phyloP scores from a whole-genome alignment of 345 rosid genomes.

The Theobroma cacao region DNA sequence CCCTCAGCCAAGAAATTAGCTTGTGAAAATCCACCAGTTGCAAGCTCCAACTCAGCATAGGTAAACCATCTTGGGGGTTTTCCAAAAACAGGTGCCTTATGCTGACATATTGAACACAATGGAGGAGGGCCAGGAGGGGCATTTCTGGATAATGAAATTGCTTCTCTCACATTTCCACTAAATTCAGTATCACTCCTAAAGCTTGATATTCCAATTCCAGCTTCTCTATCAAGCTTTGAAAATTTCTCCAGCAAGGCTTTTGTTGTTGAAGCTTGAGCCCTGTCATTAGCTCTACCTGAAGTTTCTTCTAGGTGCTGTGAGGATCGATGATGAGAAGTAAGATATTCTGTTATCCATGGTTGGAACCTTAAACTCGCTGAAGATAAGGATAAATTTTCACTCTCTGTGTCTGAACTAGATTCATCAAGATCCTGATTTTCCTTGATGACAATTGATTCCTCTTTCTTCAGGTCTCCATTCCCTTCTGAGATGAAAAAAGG shows the following conservation, averaged over 20 bases:
- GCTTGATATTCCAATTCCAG: conserved; percentile 49
- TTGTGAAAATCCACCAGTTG: conserved; percentile 95
- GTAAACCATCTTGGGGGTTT: conserved; percentile 96
- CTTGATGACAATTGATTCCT: conserved; percentile 48
- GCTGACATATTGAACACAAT: conserved; percentile 94
- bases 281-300: conserved; percentile 41
- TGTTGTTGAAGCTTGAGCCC: conserved; percentile 48
- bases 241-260: conserved; percentile 61
- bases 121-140: conserved; percentile 95
- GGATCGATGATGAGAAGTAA: conserved; percentile 45
- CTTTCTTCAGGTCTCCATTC: conserved; percentile 68
- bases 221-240: conserved; percentile 59
- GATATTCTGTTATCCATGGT: conserved; percentile 78
- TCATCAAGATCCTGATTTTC: conserved; percentile 53
- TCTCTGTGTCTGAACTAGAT: conserved; percentile 79
- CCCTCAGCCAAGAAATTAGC: conserved; percentile 99
- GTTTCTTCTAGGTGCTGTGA: conserved; percentile 48
- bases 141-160: conserved; percentile 74
- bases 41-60: conserved; percentile 93
- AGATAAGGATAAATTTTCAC: conserved; percentile 67
- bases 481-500: conserved; percentile 63
- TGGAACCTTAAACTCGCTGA: conserved; percentile 84
- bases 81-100: conserved; percentile 95
- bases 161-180: conserved; percentile 84
- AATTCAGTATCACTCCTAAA: conserved; percentile 55